Conservation (phyloP, 2,329 filamentous ascomycete genomes). For the Cordyceps farinosa region DNA sequence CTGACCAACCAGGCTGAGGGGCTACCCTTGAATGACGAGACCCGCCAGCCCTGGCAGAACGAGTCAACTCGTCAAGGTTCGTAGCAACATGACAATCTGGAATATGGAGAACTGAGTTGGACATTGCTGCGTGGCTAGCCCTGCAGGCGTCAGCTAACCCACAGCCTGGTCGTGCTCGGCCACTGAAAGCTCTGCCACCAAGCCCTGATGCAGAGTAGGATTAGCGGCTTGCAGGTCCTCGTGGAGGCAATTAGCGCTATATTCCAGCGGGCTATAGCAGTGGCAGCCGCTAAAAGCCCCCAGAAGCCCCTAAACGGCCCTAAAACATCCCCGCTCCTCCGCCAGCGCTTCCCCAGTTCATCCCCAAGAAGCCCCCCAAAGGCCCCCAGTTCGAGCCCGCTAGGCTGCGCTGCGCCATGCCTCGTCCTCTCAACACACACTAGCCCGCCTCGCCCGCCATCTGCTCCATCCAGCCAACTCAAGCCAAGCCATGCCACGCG, state of each 20-base stretch:
- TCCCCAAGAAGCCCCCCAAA: not conserved
- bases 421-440: constrained; percentile 3
- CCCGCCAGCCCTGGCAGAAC: not conserved
- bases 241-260: not conserved
- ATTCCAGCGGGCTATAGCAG: not conserved
- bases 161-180: not conserved
- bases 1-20: not conserved
- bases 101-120: not conserved
- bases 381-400: not conserved
- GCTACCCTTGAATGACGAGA: not conserved
- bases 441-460: not conserved
- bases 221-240: not conserved
- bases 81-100: not conserved
- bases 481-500: constrained; percentile 17
- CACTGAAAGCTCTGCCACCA: not conserved
- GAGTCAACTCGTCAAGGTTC: not conserved
- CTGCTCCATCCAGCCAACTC: constrained; percentile 6
- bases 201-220: not conserved
- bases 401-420: constrained; percentile 2
- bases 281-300: not conserved
- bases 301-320: not conserved
- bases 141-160: not conserved
- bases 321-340: not conserved
- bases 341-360: not conserved
- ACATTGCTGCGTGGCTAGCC: not conserved